Base-by-base conservation (phyloP, 768 basidiomycete genomes). In the Suillus fuscotomentosus region DNA sequence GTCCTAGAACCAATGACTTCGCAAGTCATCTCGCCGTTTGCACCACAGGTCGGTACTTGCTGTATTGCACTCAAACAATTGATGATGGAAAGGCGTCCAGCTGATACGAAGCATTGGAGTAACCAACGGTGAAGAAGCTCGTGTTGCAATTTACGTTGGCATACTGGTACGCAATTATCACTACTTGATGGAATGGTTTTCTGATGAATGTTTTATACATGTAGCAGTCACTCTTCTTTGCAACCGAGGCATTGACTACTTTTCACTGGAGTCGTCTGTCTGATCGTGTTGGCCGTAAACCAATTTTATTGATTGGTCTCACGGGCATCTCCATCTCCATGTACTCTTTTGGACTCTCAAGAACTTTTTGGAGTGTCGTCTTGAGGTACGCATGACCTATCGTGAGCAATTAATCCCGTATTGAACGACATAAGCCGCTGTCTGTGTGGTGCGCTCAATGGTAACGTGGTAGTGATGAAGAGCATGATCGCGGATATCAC, bases 1-100 rank as follows among this genome's bases (percentile, higher is more conserved):
- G 82, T 90, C 60, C 84, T 88, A 60, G 89, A 91, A 73, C 89
- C 90, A 5, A 74, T 91, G 67, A 89, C 89, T 11, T 84, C 83
- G 20, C 83, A 88, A 67, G 87, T 91, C 64, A 89, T 91, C 64
- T 87, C 83, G 63, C 89, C 90, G 0, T 90, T 89, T 70, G 82
- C 85, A 43, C 87, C 87, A 5, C 84, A 89, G 77, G 87, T 86
- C 64, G 57, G 80, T 61, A 14, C 36, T 27, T 53, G 38, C 61
- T 41, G 59, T 56, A 42, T 64, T 64, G 34, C 64, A 60, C 34
- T 22, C 14, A 15, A 39, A 22, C 22, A 5, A 24, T 22, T 13
- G 31, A n/a, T 39, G 38, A 56, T 11, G n/a, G 13, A 38, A 56
- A 56, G 22, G 20, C 47, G 15, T 8, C 8, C 64, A 65, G 64